Percentiles rank a stretch among this genome's conserved stretches.
phyloP scores from a whole-genome alignment of 2,329 filamentous ascomycete genomes.

The Pseudogymnoascus sp. region DNA sequence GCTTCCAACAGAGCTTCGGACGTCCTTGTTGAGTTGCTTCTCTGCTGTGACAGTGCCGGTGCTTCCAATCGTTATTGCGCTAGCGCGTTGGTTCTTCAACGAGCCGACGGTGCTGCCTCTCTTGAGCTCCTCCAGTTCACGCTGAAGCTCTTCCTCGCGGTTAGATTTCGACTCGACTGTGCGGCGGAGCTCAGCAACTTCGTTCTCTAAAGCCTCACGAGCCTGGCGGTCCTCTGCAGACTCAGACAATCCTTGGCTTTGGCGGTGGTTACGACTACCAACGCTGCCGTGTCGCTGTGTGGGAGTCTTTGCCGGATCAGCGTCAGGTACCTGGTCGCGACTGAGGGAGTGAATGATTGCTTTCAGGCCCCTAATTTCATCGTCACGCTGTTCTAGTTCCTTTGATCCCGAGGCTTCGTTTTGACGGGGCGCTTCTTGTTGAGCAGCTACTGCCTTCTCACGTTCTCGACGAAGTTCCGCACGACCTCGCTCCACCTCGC shows the following conservation, averaged over 20 bases:
- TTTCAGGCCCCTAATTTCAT: conserved; percentile 93
- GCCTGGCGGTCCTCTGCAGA: conserved; percentile 47
- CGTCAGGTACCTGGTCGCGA: conserved; percentile 49
- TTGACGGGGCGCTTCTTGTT: conserved; percentile 38
- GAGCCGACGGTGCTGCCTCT: conserved; percentile 31
- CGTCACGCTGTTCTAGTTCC: conserved; percentile 87
- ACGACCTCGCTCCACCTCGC: conserved; percentile 85
- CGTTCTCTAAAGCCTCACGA: conserved; percentile 66
- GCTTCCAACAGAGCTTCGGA: conserved; percentile 54
- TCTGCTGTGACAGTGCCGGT: conserved; percentile 26
- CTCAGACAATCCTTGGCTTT: conserved; percentile 40
- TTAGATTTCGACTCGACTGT: conserved; percentile 62
- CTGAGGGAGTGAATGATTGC: conserved; percentile 96
- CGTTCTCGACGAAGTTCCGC: conserved; percentile 81
- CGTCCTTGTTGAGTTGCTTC: conserved; percentile 42
- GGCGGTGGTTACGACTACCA: conserved; percentile 9
- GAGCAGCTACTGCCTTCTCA: conserved; percentile 62
- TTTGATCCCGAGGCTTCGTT: conserved; percentile 47
- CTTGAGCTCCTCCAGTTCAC: conserved; percentile 63
- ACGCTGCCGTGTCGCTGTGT: conserved; percentile 20
- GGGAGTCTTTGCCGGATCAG: conserved; percentile 25
- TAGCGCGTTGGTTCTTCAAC: conserved; percentile 38
- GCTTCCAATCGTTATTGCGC: conserved; percentile 41
- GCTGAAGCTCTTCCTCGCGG: conserved; percentile 78
- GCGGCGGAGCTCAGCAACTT: conserved; percentile 68